Evolutionary conservation across 441 rosid species (phyloP).

Genomic region (Aquilaria agallochum): DNA sequence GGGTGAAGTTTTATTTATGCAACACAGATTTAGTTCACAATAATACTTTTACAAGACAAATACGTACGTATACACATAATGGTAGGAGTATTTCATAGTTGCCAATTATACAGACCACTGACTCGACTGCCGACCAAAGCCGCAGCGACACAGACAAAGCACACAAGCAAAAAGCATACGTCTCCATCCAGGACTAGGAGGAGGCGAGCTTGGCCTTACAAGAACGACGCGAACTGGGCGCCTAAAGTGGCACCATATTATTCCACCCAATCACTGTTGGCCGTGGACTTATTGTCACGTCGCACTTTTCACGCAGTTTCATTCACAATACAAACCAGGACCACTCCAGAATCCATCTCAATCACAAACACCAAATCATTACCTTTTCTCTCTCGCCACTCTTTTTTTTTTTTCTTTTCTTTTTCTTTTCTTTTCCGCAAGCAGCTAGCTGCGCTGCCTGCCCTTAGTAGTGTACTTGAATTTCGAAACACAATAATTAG

Average conservation of each 20-base stretch:
- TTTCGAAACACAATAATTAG: no score
- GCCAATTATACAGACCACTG: no score
- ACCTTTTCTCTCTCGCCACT: background rate
- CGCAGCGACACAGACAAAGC: background rate
- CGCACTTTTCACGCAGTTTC: slow-evolving; percentile 13
- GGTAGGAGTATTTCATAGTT: no score
- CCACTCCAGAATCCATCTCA: slow-evolving; percentile 17
- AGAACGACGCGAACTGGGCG: no score
- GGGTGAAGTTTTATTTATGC: no score
- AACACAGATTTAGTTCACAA: no score
- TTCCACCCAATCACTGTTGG: slow-evolving; percentile 8
- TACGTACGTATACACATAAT: no score
- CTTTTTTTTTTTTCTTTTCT: background rate
- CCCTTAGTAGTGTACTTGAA: no score
- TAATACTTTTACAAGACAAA: no score
- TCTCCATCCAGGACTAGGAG: background rate
- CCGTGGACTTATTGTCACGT: slow-evolving; percentile 43
- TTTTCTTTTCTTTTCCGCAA: no score
- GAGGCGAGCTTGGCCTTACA: background rate
- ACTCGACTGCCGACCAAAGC: background rate
- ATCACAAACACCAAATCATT: slow-evolving; percentile 7
- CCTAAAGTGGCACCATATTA: background rate
- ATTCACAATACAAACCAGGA: no score
- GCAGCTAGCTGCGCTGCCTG: no score
- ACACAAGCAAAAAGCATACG: background rate